Percentiles rank a stretch among this genome's conserved stretches.
These are phyloP conservation scores for Speleostelium caveatum DNA, from an alignment of 78 protist genomes.

Conservation along the genomic window DNA sequence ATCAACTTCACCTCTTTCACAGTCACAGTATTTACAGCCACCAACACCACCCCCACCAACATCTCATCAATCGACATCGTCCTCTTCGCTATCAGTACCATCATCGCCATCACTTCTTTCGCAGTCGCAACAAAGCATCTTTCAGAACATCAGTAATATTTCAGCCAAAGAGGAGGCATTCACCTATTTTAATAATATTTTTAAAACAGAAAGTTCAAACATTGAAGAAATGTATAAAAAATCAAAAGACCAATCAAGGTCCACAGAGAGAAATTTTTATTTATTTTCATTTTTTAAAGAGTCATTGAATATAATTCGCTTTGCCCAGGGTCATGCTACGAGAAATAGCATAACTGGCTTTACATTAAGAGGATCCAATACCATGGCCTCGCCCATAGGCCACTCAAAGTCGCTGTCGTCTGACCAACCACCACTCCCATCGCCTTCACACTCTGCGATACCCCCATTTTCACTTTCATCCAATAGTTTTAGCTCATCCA, in stretches of 20 bases:
- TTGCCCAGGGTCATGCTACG: neutral
- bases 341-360: constrained; percentile 1
- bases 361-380: neutral
- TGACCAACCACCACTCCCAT: neutral
- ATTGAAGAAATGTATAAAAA: constrained; percentile 44
- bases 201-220: constrained; percentile 4
- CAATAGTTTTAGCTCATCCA: neutral
- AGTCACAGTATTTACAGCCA: neutral
- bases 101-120: neutral
- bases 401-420: neutral
- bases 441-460: neutral
- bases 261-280: neutral
- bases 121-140: neutral
- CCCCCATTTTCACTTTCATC: neutral
- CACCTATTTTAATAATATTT: neutral
- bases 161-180: constrained; percentile 49
- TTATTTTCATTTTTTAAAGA: neutral
- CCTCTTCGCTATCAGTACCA: constrained; percentile 32
- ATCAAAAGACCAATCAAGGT: neutral
- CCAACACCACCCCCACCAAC: neutral
- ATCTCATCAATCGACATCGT: neutral
- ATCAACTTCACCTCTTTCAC: neutral
- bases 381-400: constrained; percentile 8
- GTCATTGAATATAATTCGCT: neutral
- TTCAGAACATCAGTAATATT: neutral